Evolutionary conservation across 805 yeast genomes (phyloP).

Genomic region (Metschnikowia drakensbergensis): DNA sequence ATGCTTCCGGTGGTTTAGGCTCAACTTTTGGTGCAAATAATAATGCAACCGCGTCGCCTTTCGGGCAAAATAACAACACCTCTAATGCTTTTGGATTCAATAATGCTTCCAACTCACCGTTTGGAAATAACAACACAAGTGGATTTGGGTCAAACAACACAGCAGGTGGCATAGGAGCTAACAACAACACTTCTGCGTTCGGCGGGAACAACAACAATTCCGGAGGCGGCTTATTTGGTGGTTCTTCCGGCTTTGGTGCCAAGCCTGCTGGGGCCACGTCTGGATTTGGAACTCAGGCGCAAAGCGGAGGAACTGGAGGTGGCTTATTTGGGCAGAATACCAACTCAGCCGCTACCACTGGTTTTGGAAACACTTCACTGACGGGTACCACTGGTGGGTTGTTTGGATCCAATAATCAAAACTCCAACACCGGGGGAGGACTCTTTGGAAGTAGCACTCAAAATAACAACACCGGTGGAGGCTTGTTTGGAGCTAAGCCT

Average conservation of each 20-base stretch:
- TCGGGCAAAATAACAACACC: slow-evolving; percentile 13
- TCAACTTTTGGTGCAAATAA: slow-evolving; percentile 15
- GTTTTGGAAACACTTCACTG: slow-evolving; percentile 11
- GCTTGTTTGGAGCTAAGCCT: slow-evolving; percentile 27
- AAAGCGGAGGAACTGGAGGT: slow-evolving; percentile 11
- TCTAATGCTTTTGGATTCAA: slow-evolving; percentile 29
- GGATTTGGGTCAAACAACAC: slow-evolving; percentile 12
- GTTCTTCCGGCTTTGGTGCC: slow-evolving; percentile 29
- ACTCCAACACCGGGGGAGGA: slow-evolving; percentile 8
- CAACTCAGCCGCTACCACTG: slow-evolving; percentile 8
- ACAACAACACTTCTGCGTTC: slow-evolving; percentile 12
- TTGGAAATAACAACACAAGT: slow-evolving; percentile 10
- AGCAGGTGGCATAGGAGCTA: slow-evolving; percentile 14
- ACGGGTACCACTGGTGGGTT: slow-evolving; percentile 17
- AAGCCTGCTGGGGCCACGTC: slow-evolving; percentile 10
- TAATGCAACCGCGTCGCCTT: slow-evolving; percentile 9
- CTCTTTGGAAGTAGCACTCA: slow-evolving; percentile 15
- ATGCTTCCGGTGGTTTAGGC: slow-evolving; percentile 20
- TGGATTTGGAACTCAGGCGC: slow-evolving; percentile 11
- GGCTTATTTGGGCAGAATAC: slow-evolving; percentile 14
- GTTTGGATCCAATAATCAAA: slow-evolving; percentile 19
- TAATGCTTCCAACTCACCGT: slow-evolving; percentile 19
- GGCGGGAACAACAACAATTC: slow-evolving; percentile 10
- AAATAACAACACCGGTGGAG: slow-evolving; percentile 24
- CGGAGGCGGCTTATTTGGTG: slow-evolving; percentile 29